phyloP scores from a whole-genome alignment of 768 basidiomycete species.

The Pleurotus citrinopileatus region DNA sequence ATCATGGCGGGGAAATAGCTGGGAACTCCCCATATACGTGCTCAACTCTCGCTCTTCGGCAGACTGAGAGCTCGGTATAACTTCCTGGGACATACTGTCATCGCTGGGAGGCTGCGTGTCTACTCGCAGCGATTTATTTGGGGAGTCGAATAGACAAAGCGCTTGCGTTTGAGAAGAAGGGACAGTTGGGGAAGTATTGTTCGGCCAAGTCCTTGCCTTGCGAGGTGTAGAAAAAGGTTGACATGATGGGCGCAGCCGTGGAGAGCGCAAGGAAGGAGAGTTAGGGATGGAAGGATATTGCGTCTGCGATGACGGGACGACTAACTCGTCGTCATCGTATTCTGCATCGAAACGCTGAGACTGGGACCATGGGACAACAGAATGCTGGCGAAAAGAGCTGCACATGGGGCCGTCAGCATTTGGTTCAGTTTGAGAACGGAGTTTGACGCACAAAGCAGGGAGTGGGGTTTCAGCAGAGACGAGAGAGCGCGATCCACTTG shows the following conservation, averaged over 20 bases:
- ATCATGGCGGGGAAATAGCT: slow-evolving; percentile 10
- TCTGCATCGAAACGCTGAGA: slow-evolving; percentile 3
- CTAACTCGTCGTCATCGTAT: neutral
- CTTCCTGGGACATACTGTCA: slow-evolving; percentile 18
- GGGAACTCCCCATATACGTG: slow-evolving; percentile 11
- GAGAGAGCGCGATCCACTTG: no score
- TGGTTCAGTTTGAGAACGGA: no score
- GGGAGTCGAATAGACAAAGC: slow-evolving; percentile 16
- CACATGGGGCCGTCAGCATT: no score
- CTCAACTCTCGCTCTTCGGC: slow-evolving; percentile 36
- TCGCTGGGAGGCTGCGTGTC: slow-evolving; percentile 7
- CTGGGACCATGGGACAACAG: slow-evolving; percentile 11
- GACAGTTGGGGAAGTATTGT: neutral
- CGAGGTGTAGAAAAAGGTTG: neutral
- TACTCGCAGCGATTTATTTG: slow-evolving; percentile 13
- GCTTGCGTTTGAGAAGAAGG: slow-evolving; percentile 8
- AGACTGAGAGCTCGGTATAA: slow-evolving; percentile 45
- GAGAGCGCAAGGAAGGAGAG: neutral
- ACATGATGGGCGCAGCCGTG: no score
- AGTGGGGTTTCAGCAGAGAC: no score
- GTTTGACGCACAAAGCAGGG: no score
- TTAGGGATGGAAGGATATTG: neutral
- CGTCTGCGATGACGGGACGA: slow-evolving; percentile 14
- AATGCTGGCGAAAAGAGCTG: neutral
- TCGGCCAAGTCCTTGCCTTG: neutral